Base-by-base conservation (phyloP, 139 green algal species). In the Limnomonas spitsbergensis region DNA sequence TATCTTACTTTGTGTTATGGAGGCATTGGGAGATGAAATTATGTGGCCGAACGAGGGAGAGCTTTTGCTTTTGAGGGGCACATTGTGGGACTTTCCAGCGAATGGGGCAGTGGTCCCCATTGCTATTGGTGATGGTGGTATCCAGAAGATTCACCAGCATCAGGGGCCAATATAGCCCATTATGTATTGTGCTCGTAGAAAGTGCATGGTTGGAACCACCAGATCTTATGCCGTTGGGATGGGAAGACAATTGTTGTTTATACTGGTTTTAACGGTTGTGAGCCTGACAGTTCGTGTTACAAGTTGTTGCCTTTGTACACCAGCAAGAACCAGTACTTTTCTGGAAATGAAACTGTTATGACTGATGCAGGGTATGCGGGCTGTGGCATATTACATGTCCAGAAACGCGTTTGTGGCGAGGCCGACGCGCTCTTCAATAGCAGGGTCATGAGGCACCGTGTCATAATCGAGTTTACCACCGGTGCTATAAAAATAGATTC, bases 171-270 rank as follows among this genome's bases (percentile, higher is more conserved):
- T 29, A 29, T 14, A 61, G 20, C 47, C 47, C 47, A 61, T 61
- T 20, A 14, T 61, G 14, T 61, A 61, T 20, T 61, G 20, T 61
- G 20, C 14, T 29, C 47, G 47, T 61, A 61, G 20, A 20, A n/a
- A n/a, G n/a, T 61, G 20, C 47, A 61, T 61, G 47, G 47, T 61
- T 61, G 47, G 47, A 61, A 61, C 20, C 47, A 61, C 20, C 47
- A 61, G 47, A 61, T 61, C 20, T 14, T 61, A 61, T 61, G 47
- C 47, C 47, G 47, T 61, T 61, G 47, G 47, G 47, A 61, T 61
- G 47, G 47, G 20, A 29, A 61, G 14, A 61, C 20, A 61, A 61
- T 61, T 14, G 47, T 20, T 61, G 47, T 20, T 29, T 61, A 61
- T 20, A 61, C 47, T 61, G 47, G 47, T 20, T 61, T 61, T 61